Percentiles rank a stretch among this genome's conserved stretches.
Evolutionary conservation across 768 basidiomycete genomes (phyloP).

Genomic region (Trametes coccinea): DNA sequence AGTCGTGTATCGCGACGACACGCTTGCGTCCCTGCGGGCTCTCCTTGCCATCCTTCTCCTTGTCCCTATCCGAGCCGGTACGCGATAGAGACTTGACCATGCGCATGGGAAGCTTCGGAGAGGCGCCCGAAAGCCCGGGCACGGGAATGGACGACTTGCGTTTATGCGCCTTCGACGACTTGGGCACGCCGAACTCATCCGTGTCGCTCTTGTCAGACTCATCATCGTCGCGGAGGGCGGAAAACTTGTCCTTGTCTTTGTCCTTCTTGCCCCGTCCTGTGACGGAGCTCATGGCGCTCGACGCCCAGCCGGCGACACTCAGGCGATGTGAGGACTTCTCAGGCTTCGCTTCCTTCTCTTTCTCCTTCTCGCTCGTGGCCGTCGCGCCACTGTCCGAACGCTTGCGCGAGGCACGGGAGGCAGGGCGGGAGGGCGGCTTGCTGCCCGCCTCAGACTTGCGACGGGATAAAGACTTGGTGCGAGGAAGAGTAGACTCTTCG

Average conservation of each 20-base stretch:
- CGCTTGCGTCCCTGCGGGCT: constrained; percentile 31
- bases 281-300: constrained; percentile 62
- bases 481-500: constrained; percentile 17
- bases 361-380: constrained; percentile 34
- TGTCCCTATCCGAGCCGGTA: constrained; percentile 40
- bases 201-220: constrained; percentile 36
- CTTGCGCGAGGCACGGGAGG: constrained; percentile 63
- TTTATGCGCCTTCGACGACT: constrained; percentile 16
- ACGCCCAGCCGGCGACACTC: constrained; percentile 64
- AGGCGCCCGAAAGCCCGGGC: constrained; percentile 11
- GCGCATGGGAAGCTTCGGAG: constrained; percentile 34
- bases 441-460: constrained; percentile 46
- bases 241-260: constrained; percentile 57
- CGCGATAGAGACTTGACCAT: constrained; percentile 50
- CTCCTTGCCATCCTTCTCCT: constrained; percentile 32
- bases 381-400: constrained; percentile 59
- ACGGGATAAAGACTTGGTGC: constrained; percentile 31
- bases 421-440: constrained; percentile 51
- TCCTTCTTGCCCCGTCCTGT: constrained; percentile 58
- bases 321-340: constrained; percentile 41
- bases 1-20: constrained; percentile 76
- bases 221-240: constrained; percentile 52
- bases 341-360: constrained; percentile 29
- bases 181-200: constrained; percentile 19
- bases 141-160: constrained; percentile 15